A percentile compares a stretch with the other conserved stretches of the same genome.
Conservation (phyloP, 179 eudicot species). For the Patellifolia procumbens region DNA sequence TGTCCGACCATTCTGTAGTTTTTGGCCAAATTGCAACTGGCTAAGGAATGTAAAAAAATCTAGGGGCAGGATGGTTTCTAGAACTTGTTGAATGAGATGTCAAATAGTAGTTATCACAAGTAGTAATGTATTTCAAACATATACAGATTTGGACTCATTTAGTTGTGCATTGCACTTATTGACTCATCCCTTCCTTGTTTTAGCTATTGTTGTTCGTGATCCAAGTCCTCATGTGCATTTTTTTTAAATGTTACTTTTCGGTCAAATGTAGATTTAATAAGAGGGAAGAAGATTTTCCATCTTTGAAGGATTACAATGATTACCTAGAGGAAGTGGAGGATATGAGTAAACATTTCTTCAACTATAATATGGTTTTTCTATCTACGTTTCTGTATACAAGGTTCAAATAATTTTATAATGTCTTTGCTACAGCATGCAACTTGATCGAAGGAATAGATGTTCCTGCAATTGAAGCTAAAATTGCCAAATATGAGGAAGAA, state of each 20-base stretch:
- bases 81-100: background rate
- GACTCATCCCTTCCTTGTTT: background rate
- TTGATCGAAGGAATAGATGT: slow-evolving; percentile 86
- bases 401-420: slow-evolving; percentile 7
- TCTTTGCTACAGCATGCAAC: slow-evolving; percentile 57
- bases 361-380: background rate
- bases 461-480: slow-evolving; percentile 70
- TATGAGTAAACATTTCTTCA: slow-evolving; percentile 67
- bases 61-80: too few relatives aligned
- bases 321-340: slow-evolving; percentile 95
- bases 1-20: too few relatives aligned
- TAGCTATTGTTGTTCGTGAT: slow-evolving; percentile 11
- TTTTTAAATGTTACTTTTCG: background rate
- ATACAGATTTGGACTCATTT: background rate
- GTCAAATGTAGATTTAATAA: slow-evolving; percentile 67
- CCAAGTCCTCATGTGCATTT: background rate
- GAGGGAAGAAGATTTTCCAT: slow-evolving; percentile 86
- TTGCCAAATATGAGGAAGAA: slow-evolving; percentile 72
- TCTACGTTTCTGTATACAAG: background rate
- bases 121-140: background rate
- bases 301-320: slow-evolving; percentile 87
- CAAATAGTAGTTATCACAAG: too few relatives aligned
- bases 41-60: too few relatives aligned
- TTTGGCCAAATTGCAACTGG: too few relatives aligned
- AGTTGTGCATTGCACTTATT: background rate